A percentile compares a stretch with the other conserved stretches of the same genome.
These are phyloP conservation scores for Carex littledalei DNA, from an alignment of 176 grass and related monocot genomes.

Conservation along the genomic window DNA sequence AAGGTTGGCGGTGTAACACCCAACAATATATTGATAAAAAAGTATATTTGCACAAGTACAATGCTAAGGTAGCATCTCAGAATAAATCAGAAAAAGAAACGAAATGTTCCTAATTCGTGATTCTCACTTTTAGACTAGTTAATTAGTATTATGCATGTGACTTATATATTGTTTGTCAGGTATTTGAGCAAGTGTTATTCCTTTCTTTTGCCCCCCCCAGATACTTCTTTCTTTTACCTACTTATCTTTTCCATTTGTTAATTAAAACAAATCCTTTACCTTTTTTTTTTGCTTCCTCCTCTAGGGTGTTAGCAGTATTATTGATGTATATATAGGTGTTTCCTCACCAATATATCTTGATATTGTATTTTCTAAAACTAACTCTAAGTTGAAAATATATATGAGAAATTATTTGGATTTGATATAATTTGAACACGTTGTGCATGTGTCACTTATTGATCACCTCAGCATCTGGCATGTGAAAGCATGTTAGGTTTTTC, in stretches of 20 bases:
- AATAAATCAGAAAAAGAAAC: too few relatives aligned
- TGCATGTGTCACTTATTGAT: background rate
- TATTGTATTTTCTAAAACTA: background rate
- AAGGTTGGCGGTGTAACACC: too few relatives aligned
- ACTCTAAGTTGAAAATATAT: background rate
- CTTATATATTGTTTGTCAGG: background rate
- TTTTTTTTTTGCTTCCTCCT: background rate
- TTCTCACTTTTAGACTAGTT: slow-evolving; percentile 1
- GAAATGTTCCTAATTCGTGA: background rate
- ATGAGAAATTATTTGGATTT: background rate
- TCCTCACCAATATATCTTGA: background rate
- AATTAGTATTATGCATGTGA: background rate
- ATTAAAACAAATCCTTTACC: background rate
- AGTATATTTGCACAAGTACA: too few relatives aligned
- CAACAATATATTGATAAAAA: too few relatives aligned
- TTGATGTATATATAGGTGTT: background rate
- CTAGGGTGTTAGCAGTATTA: background rate
- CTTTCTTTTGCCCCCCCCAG: background rate
- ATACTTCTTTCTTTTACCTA: background rate
- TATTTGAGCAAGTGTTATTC: background rate
- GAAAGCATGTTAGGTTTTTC: background rate
- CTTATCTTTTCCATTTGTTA: background rate
- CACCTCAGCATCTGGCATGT: background rate
- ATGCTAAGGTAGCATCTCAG: too few relatives aligned
- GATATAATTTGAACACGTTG: too few relatives aligned